These are phyloP conservation scores for Leccinum brunneo-olivaceum DNA, from an alignment of 1,284 basidiomycete genomes.

Conservation along the genomic window DNA sequence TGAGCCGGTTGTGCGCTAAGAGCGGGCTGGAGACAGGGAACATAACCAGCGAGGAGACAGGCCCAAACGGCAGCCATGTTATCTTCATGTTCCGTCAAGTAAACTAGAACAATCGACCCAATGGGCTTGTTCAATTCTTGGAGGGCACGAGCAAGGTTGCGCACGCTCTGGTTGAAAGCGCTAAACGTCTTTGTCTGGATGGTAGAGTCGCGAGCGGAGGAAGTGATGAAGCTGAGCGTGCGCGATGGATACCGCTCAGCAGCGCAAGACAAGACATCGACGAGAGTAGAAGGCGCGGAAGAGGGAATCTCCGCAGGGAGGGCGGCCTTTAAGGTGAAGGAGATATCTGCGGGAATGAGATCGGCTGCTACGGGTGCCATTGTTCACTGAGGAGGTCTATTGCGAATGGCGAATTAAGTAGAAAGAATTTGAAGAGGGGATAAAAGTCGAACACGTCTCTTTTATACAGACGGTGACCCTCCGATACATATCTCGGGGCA, in stretches of 20 bases:
- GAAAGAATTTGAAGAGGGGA: background rate
- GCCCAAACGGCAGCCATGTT: constrained; percentile 26
- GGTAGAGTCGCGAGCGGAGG: constrained; percentile 24
- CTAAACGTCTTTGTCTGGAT: constrained; percentile 21
- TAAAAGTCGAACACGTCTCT: too few species aligned
- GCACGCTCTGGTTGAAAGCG: constrained; percentile 19
- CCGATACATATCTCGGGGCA: too few species aligned
- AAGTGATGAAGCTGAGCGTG: constrained; percentile 23
- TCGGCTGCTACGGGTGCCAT: constrained; percentile 10
- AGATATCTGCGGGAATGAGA: background rate
- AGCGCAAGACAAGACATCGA: background rate
- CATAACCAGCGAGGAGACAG: constrained; percentile 22
- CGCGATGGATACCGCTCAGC: constrained; percentile 7
- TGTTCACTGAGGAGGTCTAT: background rate
- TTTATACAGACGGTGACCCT: too few species aligned
- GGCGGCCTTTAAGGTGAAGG: constrained; percentile 9
- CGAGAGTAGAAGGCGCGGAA: constrained; percentile 12
- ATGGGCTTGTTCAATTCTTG: constrained; percentile 18
- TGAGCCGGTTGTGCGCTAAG: constrained; percentile 24
- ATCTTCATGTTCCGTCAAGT: constrained; percentile 26
- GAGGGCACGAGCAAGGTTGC: constrained; percentile 16
- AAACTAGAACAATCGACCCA: constrained; percentile 22
- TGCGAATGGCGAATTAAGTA: too few species aligned
- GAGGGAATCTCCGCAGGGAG: background rate
- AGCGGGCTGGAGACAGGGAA: constrained; percentile 25